Evolutionary conservation across 2,329 filamentous ascomycete species (phyloP).

Genomic region (Aspergillus thermomutatus): DNA sequence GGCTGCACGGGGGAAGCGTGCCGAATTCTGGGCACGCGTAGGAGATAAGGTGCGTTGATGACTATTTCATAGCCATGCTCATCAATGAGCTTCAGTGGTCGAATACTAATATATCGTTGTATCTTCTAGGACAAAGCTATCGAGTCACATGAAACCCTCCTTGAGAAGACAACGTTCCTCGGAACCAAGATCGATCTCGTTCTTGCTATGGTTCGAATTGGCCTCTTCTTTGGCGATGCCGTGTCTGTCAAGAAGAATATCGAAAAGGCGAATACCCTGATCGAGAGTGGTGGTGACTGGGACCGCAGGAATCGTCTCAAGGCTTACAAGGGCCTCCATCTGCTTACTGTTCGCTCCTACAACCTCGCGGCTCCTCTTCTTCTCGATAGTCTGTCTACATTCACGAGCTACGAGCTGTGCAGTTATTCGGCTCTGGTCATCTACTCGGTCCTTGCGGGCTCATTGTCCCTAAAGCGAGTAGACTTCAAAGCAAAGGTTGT

Average conservation of each 20-base stretch:
- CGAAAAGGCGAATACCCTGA: conserved; percentile 81
- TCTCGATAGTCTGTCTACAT: conserved; percentile 94
- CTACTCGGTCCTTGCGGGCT: conserved; percentile 92
- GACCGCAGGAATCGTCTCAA: conserved; percentile 97
- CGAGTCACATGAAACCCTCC: conserved; percentile 83
- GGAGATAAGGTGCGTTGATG: conserved; percentile 75
- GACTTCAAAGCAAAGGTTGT: conserved; percentile 99
- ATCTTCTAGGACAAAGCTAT: conserved; percentile 79
- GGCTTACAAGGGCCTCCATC: conserved; percentile 93
- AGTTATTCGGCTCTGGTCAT: conserved; percentile 92
- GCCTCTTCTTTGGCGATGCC: conserved; percentile 94
- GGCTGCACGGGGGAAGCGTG: conserved; percentile 87
- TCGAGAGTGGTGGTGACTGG: conserved; percentile 97
- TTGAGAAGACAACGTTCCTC: conserved; percentile 95
- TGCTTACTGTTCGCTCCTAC: conserved; percentile 89
- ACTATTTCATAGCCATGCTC: neutral
- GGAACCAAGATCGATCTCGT: conserved; percentile 97
- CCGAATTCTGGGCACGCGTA: conserved; percentile 92
- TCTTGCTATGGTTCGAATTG: conserved; percentile 91
- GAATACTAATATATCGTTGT: conserved; percentile 1
- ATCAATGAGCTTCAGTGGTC: neutral
- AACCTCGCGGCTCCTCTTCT: conserved; percentile 85
- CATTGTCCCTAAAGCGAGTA: conserved; percentile 89
- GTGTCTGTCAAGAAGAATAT: conserved; percentile 89
- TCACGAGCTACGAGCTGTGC: conserved; percentile 98